These are phyloP conservation scores for Brachypodium distachyon DNA, from an alignment of 202 grass and related monocot genomes.

Conservation along the genomic window DNA sequence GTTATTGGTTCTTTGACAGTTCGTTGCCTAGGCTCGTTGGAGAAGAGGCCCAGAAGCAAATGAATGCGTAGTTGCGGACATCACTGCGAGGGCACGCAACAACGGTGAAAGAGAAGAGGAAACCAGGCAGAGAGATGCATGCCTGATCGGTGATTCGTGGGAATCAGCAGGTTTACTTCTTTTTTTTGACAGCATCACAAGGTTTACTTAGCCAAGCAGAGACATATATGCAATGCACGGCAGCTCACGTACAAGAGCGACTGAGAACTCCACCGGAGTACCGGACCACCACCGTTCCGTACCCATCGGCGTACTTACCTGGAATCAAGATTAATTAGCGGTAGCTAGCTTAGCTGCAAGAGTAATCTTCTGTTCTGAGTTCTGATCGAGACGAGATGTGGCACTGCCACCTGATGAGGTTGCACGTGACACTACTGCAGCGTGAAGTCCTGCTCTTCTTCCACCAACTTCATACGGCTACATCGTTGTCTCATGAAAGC, in stretches of 20 bases:
- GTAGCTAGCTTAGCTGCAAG: background rate
- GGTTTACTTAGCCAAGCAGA: background rate
- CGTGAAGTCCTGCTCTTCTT: background rate
- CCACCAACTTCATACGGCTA: slow-evolving; percentile 7
- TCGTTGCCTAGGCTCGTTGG: background rate
- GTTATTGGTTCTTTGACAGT: background rate
- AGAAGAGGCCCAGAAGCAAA: background rate
- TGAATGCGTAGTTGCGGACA: background rate
- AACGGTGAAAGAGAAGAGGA: background rate
- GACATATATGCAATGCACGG: background rate
- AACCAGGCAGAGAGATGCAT: background rate
- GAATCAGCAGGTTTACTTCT: slow-evolving; percentile 20
- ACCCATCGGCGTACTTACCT: too few relatives aligned
- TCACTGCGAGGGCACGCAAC: background rate
- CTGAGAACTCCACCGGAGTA: too few relatives aligned
- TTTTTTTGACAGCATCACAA: too few relatives aligned
- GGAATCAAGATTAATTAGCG: too few relatives aligned
- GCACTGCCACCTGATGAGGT: background rate
- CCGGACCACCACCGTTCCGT: too few relatives aligned
- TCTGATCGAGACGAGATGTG: background rate
- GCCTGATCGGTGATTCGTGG: background rate
- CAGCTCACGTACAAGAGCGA: background rate
- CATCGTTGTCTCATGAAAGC: slow-evolving; percentile 26
- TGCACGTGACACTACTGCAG: background rate
- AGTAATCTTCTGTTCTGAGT: background rate